Evolutionary conservation across 768 basidiomycete genomes (phyloP), one percentile per base, ranked within the genome.

Genomic region (Russula vinacea): DNA sequence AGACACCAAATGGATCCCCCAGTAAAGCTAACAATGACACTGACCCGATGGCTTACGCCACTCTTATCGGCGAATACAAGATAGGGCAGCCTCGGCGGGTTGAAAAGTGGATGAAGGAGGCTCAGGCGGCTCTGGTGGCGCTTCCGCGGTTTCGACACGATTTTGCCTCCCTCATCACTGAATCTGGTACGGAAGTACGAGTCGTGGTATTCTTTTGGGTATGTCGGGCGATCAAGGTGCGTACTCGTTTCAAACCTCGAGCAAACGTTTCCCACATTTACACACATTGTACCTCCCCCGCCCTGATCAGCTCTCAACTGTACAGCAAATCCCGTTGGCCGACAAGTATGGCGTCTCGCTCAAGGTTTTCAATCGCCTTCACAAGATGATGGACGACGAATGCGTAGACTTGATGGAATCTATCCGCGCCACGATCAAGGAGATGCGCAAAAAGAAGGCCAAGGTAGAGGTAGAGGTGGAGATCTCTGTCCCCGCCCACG

Each of bases 21-120:
- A 51, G 54, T 37, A 59, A 65, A 47, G 2, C 39, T 6, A 13
- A 5, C n/a, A 16, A 44, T 4, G 49, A 22, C 1, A 78, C 67
- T 71, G 75, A 71, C 81, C 80, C 62, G 76, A 57, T 44, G 22
- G 49, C 67, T 2, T 67, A 66, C 26, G 29, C 54, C 13, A 49
- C 42, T 11, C 64, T 67, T 1, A 56, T 67, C 8, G 13, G 24
- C 8, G 53, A 65, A 11, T 13, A 67, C 49, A 37, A 56, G 58
- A 67, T 67, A 29, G 66, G 66, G 17, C 66, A 47, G 22, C 59
- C 56, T 22, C 26, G 40, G n/a, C 67, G 64, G 4, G 67, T 66
- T 2, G 60, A 56, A 16, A 37, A 49, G 19, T 67, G 67, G 64
- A 67, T 67, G 67, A 47, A 60, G 40, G 59, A 66, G 29, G 64